A percentile compares a stretch with the other conserved stretches of the same genome.
Evolutionary conservation across 768 basidiomycete species (phyloP).

Genomic region (Psilocybe tampanensis): DNA sequence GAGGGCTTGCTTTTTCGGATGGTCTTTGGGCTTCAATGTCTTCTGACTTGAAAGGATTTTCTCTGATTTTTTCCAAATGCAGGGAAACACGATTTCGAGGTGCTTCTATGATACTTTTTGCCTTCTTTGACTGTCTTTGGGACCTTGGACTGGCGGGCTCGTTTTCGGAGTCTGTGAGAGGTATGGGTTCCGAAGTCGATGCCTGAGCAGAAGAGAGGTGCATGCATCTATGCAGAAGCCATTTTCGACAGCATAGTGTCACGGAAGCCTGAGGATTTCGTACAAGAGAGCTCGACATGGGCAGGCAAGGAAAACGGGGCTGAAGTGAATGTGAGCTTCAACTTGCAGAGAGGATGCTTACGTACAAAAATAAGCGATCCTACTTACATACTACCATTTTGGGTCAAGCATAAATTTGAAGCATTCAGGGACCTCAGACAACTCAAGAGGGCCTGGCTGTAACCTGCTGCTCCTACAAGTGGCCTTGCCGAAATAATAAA

Average conservation of each 20-base stretch:
- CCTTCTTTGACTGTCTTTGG: neutral
- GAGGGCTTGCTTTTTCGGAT: slow-evolving; percentile 33
- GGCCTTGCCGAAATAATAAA: too few species aligned
- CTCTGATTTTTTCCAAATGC: neutral
- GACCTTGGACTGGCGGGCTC: neutral
- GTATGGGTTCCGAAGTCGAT: neutral
- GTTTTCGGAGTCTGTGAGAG: neutral
- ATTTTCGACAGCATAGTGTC: neutral
- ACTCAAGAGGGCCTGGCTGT: too few species aligned
- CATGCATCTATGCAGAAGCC: neutral
- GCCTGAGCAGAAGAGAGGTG: neutral
- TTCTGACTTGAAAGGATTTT: slow-evolving; percentile 33
- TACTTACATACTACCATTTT: too few species aligned
- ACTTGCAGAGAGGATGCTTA: neutral
- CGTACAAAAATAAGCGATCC: neutral
- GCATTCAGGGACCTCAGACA: too few species aligned
- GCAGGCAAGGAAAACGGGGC: neutral
- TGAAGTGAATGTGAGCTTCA: neutral
- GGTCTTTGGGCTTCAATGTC: slow-evolving; percentile 68
- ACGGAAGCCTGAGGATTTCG: neutral
- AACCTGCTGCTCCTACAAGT: too few species aligned
- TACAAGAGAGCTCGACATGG: slow-evolving; percentile 7
- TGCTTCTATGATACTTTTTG: neutral
- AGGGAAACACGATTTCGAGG: neutral
- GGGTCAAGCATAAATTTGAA: too few species aligned